A percentile compares a stretch with the other conserved stretches of the same genome.
phyloP scores from a whole-genome alignment of 345 rosid species.

The Sapria himalayana region DNA sequence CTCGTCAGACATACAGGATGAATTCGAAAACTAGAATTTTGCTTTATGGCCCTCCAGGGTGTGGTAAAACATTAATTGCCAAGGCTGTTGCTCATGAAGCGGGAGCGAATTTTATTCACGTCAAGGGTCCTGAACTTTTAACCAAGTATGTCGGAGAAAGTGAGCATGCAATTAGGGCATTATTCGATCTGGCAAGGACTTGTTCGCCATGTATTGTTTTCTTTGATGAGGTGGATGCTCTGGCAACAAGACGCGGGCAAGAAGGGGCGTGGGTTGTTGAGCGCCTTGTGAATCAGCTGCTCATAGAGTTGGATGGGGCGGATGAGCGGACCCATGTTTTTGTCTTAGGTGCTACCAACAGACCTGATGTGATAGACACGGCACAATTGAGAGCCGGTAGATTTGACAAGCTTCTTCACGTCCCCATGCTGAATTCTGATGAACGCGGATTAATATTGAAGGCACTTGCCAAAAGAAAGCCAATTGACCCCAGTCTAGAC shows the following conservation, averaged over 20 bases:
- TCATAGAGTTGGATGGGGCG: slow-evolving; percentile 76
- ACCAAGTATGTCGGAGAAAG: slow-evolving; percentile 95
- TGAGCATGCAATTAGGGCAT: slow-evolving; percentile 62
- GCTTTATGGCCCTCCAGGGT: slow-evolving; percentile 96
- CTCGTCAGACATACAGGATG: slow-evolving; percentile 60
- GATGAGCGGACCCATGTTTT: slow-evolving; percentile 56
- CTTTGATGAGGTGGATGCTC: slow-evolving; percentile 97
- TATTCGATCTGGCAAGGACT: slow-evolving; percentile 69
- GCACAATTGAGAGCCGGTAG: slow-evolving; percentile 86
- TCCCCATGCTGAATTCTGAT: slow-evolving; percentile 56
- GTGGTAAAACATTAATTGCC: slow-evolving; percentile 95
- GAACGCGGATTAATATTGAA: slow-evolving; percentile 64
- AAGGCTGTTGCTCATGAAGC: slow-evolving; percentile 96
- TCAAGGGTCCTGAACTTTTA: slow-evolving; percentile 89
- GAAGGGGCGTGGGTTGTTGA: slow-evolving; percentile 89
- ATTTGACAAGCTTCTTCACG: slow-evolving; percentile 69
- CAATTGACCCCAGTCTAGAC: slow-evolving; percentile 55
- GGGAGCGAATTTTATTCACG: slow-evolving; percentile 87
- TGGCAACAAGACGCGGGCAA: slow-evolving; percentile 71
- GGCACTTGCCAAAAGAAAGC: slow-evolving; percentile 55
- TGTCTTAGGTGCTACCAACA: slow-evolving; percentile 87
- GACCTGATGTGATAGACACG: slow-evolving; percentile 73
- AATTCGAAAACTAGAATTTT: slow-evolving; percentile 69
- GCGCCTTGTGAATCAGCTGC: slow-evolving; percentile 60
- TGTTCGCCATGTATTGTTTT: slow-evolving; percentile 79